Conservation (phyloP, 768 basidiomycete genomes). For the Russula virescens region DNA sequence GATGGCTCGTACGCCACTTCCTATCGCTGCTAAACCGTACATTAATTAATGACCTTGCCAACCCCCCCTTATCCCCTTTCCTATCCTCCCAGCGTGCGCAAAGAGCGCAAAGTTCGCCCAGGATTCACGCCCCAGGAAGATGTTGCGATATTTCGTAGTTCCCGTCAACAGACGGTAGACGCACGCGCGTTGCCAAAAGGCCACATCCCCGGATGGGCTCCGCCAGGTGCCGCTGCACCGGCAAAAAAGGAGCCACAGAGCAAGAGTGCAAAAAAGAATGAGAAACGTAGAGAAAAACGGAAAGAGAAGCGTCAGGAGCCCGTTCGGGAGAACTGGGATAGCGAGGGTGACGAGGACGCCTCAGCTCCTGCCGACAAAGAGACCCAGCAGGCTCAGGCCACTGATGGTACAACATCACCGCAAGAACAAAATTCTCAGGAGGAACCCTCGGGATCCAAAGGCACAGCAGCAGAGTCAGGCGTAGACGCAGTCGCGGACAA, state of each 20-base stretch:
- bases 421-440: constrained; percentile 25
- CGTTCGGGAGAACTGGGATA: constrained; percentile 78
- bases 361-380: constrained; percentile 19
- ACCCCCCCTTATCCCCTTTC: constrained; percentile 6
- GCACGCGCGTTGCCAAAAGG: constrained; percentile 59
- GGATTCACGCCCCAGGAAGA: constrained; percentile 96
- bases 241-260: constrained; percentile 32
- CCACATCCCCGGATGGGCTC: constrained; percentile 73
- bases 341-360: constrained; percentile 51
- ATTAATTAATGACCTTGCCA: constrained; percentile 3
- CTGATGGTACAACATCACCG: neutral
- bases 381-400: neutral
- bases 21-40: constrained; percentile 3
- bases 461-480: constrained; percentile 22
- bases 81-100: constrained; percentile 56
- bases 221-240: constrained; percentile 44
- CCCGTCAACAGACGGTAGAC: constrained; percentile 70
- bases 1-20: constrained; percentile 72
- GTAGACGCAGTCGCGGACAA: constrained; percentile 41
- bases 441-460: neutral
- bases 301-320: constrained; percentile 57
- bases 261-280: constrained; percentile 66
- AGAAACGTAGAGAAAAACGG: constrained; percentile 75
- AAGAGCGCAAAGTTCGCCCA: constrained; percentile 83
- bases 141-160: constrained; percentile 76